phyloP scores from a whole-genome alignment of 2,329 filamentous ascomycete genomes.

The Chrysoporthe puriensis region DNA sequence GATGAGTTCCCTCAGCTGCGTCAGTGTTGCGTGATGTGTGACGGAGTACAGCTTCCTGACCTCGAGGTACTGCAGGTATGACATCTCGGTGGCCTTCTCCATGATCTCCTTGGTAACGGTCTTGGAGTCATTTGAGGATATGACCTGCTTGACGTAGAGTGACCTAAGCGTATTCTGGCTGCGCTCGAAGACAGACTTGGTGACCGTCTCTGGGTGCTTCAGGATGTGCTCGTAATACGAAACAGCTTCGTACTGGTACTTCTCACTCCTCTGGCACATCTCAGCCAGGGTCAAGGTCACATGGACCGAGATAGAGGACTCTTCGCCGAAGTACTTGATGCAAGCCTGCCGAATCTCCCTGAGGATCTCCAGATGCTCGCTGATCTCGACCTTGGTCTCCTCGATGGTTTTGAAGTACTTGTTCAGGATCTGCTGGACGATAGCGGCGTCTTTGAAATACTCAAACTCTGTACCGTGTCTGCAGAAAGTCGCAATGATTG shows the following conservation, averaged over 20 bases:
- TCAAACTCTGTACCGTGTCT: conserved; percentile 1
- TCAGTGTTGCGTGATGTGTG: conserved; percentile 7
- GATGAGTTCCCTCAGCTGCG: conserved; percentile 8
- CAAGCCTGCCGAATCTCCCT: conserved; percentile 12
- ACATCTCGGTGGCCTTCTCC: conserved; percentile 12
- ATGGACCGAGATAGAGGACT: not conserved
- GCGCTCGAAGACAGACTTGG: conserved; percentile 4
- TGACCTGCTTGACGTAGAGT: conserved; percentile 4
- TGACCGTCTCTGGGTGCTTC: conserved; percentile 7
- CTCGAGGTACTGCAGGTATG: not conserved
- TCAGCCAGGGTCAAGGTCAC: conserved; percentile 9
- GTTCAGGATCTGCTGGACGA: conserved; percentile 3
- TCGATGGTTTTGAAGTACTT: conserved; percentile 13
- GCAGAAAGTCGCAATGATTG: conserved; percentile 11
- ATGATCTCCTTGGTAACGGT: conserved; percentile 5
- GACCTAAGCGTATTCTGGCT: conserved; percentile 10
- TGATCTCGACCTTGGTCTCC: conserved; percentile 7
- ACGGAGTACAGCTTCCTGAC: conserved; percentile 3
- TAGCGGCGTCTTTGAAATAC: not conserved
- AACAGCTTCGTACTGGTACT: conserved; percentile 8
- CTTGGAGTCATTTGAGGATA: not conserved
- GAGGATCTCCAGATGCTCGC: conserved; percentile 7
- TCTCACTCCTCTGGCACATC: conserved; percentile 11
- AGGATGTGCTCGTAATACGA: conserved; percentile 10
- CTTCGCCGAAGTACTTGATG: conserved; percentile 6